Conservation (phyloP, 1,284 basidiomycete species). For the Stygiomarasmius scandens region DNA sequence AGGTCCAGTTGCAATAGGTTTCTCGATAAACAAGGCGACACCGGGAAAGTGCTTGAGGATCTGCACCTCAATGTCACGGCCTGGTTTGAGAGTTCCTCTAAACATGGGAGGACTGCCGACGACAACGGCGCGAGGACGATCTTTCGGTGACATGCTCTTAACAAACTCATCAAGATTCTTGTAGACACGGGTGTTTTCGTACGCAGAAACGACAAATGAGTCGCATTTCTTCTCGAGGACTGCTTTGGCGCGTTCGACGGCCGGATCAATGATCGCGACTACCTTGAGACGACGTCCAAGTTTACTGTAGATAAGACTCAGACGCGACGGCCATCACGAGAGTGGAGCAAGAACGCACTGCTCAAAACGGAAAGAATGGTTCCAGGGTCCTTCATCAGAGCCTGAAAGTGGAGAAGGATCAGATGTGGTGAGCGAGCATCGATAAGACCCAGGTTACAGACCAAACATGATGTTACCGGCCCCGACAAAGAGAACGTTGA, state of each 20-base stretch:
- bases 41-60: conserved; percentile 90
- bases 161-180: conserved; percentile 87
- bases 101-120: conserved; percentile 94
- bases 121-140: conserved; percentile 77
- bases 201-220: conserved; percentile 92
- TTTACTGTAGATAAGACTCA: conserved; percentile 61
- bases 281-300: conserved; percentile 96
- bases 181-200: conserved; percentile 89
- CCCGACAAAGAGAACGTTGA: conserved; percentile 91
- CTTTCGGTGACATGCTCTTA: conserved; percentile 64
- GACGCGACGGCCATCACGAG: neutral
- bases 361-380: conserved; percentile 95
- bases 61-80: conserved; percentile 89
- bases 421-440: conserved; percentile 9
- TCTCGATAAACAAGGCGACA: conserved; percentile 93
- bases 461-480: conserved; percentile 97
- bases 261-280: conserved; percentile 92
- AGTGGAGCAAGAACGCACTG: conserved; percentile 52
- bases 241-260: conserved; percentile 76
- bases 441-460: conserved; percentile 31
- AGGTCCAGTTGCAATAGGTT: conserved; percentile 89
- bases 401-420: conserved; percentile 43
- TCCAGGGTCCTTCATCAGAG: conserved; percentile 87
- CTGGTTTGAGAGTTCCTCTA: conserved; percentile 78
- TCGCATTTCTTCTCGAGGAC: conserved; percentile 91